Evolutionary conservation across 495 filamentous ascomycete species (phyloP).

Genomic region (Penicillium parvum): DNA sequence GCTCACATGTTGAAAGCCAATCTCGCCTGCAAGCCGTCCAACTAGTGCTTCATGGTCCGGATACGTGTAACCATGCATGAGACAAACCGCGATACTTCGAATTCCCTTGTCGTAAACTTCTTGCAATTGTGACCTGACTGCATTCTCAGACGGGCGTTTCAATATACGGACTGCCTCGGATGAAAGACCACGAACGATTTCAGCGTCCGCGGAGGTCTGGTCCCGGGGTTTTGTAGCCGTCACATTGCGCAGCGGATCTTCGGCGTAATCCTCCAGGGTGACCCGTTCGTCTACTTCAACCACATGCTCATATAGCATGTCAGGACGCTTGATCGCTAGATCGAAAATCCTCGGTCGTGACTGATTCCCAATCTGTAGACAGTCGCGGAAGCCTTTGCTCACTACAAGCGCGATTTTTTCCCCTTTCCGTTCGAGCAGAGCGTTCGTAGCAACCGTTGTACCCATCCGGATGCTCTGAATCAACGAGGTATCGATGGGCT

Average conservation of each 20-base stretch:
- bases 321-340: conserved; percentile 64
- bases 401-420: conserved; percentile 81
- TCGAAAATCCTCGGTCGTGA: conserved; percentile 72
- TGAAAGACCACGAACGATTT: conserved; percentile 21
- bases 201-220: neutral
- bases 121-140: conserved; percentile 31
- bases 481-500: conserved; percentile 67
- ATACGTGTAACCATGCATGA: conserved; percentile 47
- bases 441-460: conserved; percentile 80
- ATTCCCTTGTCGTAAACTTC: conserved; percentile 33
- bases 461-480: conserved; percentile 83
- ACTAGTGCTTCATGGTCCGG: conserved; percentile 37
- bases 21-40: conserved; percentile 23
- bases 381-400: conserved; percentile 84
- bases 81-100: conserved; percentile 41
- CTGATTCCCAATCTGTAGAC: conserved; percentile 76
- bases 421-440: conserved; percentile 83
- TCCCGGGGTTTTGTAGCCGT: conserved; percentile 9
- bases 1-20: conserved; percentile 51
- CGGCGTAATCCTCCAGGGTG: conserved; percentile 61
- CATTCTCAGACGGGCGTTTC: conserved; percentile 16
- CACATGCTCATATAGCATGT: conserved; percentile 65
- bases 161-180: conserved; percentile 43
- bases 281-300: conserved; percentile 75
- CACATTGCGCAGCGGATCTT: conserved; percentile 21